Evolutionary conservation across 345 rosid genomes (phyloP).

Genomic region (Boechera stricta): DNA sequence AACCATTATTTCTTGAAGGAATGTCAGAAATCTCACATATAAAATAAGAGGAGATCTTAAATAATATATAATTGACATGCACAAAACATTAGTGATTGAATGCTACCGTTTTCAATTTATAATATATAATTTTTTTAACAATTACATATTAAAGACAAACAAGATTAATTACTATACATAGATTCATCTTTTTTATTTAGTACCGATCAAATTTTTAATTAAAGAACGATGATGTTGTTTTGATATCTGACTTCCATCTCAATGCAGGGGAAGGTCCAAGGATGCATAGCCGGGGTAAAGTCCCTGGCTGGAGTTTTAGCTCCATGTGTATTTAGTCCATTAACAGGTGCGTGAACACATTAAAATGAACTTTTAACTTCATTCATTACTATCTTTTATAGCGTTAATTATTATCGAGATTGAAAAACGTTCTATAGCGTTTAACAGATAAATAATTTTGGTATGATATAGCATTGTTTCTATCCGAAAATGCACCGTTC

Average conservation of each 20-base stretch:
- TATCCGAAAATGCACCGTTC: conserved; percentile 75
- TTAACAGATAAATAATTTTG: conserved; percentile 5
- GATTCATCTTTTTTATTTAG: no score
- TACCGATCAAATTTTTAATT: no score
- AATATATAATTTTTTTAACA: no score
- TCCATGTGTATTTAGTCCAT: conserved; percentile 78
- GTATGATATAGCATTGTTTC: conserved; percentile 66
- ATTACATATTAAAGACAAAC: no score
- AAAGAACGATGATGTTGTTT: background rate
- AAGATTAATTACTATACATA: no score
- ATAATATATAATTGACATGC: no score
- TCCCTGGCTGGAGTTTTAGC: conserved; percentile 74
- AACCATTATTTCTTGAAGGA: no score
- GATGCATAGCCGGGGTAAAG: conserved; percentile 75
- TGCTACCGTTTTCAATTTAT: no score
- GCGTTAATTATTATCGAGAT: background rate
- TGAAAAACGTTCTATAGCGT: background rate
- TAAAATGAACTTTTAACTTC: background rate
- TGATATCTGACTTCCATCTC: background rate
- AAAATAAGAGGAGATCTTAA: no score
- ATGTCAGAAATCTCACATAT: no score
- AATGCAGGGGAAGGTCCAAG: conserved; percentile 83
- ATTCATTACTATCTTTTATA: background rate
- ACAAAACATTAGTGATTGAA: no score
- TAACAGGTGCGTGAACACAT: conserved; percentile 54